Evolutionary conservation across 2,329 filamentous ascomycete genomes (phyloP), one percentile per base, ranked within the genome.

Genomic region (Scytalidium sp.): DNA sequence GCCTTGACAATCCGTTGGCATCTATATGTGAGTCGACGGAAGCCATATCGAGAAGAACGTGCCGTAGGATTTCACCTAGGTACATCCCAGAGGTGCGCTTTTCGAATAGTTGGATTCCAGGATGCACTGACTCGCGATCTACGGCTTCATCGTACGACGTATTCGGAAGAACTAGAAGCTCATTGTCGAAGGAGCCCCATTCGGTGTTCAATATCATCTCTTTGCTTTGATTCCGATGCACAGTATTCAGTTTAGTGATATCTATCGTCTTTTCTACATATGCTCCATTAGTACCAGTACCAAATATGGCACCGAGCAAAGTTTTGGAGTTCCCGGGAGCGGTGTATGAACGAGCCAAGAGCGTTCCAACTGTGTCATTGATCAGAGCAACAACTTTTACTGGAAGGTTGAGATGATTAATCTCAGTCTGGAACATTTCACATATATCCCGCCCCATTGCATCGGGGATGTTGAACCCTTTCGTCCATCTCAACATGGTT

Each of bases 51-150:
- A 93, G 67, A 23, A 96, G 72, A 15, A 85, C 84, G 45, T 89
- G 78, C 49, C 92, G 87, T 50, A 96, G 78, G 55, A 97, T 90
- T 69, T 97, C 92, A 50, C 92, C 92, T 46, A 97, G 70, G 73
- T 96, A 97, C 92, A 97, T 97, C 67, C 92, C 92, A 1, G 90
- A 96, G 13, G 97, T 87, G 41, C 92, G 87, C 79, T 97, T 97
- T 75, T 97, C 92, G 64, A 97, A 97, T 88, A 96, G 96, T 66
- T 97, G 93, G 53, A 95, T 83, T 27, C 93, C 92, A 0, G 90
- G 91, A 70, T 97, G 97, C 59, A 88, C 84, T 54, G 85, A 92
- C 51, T 85, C 81, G 50, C 74, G 72, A 69, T 97, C 91, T 21
- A 97, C 76, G 51, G 82, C 78, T 43, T 75, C 72, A 64, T 97